Evolutionary conservation across 805 yeast genomes (phyloP), one percentile per base, ranked within the genome.

Genomic region (Scheffersomyces coipomensis): DNA sequence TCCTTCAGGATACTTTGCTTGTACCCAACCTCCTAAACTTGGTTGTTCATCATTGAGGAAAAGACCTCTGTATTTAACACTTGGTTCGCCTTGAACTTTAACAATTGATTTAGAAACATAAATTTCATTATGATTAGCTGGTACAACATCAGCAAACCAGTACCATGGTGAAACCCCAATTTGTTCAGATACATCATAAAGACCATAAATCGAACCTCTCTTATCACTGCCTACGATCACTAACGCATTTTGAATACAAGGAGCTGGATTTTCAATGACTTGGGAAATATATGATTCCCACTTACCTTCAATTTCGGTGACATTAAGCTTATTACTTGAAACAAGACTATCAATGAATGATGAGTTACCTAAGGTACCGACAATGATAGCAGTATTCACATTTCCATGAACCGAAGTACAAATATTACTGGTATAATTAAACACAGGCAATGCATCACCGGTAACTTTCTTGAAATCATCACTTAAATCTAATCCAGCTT

Each of bases 21-120:
- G 37, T 4, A 43, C 48, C 51, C 51, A 49, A 8, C 39, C 40
- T n/a, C 49, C 29, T 18, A 49, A 43, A 5, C 52, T 38, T 2
- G 53, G 53, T 31, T 49, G 42, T 29, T 49, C 53, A 37, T 49
- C 53, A 31, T 49, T 49, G 25, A 49, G 13, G 39, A 49, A 49
- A 17, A 49, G 23, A 19, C 51, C 51, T 21, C 53, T 32, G 34
- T 37, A 47, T 34, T 43, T 47, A 13, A 49, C 48, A 25, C 46
- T 43, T 10, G 53, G 53, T 32, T 47, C 51, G 10, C 49, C 49
- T 30, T 40, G 47, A 7, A 34, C 36, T 12, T 40, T 27, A 5
- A 34, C 19, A 11, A 22, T 15, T 2, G 45, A 37, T 7, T 27
- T 29, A 18, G 39, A 33, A 32, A 39, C 41, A 25, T 42, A 49